Base-by-base conservation (phyloP, 2,329 filamentous ascomycete species). In the Cryphonectria parasitica region DNA sequence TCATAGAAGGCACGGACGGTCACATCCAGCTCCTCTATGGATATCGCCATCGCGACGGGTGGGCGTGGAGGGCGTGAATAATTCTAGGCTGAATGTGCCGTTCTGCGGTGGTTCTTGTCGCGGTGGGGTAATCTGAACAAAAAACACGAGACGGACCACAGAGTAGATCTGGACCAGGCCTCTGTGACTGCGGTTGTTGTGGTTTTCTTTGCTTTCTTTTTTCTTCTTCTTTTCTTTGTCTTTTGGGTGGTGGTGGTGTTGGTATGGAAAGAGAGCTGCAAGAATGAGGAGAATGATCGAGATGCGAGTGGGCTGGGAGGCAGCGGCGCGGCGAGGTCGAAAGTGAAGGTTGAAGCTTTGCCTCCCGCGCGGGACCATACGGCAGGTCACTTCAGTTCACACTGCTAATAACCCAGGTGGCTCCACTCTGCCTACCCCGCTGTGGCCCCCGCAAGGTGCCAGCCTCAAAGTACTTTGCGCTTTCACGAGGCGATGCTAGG, bases 1-100 rank as follows among this genome's bases (percentile, higher is more conserved):
- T 98, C 95, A 80, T 97, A 99, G 84, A 99, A 98, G 85, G 93
- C 90, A 82, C 93, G 95, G 87, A 98, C 95, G 76, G 94, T 96
- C 82, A 88, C 91, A 89, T 99, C 96, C 86, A 99, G 90, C 90
- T 99, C 96, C 82, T 92, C 90, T 83, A 99, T 95, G 78, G 92
- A 86, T 80, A 89, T 85, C 81, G 89, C 85, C 89, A 91, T 91
- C 82, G 68, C 69, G 69, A 73, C 67, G 65, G 72, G 67, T 65
- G 68, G 69, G 62, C 56, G 72, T 66, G 62, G 63, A 34, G 68
- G 45, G 43, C 60, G 71, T 58, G 69, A 49, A 54, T 49, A 68
- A 63, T 72, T 72, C 68, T 28, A 36, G 63, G 45, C 11, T 63
- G 68, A 49, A n/a, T 3, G 71, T 41, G 36, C 17, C 10, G 58